Evolutionary conservation across 345 rosid species (phyloP), one percentile per base, ranked within the genome.

Genomic region (Hibiscus trionum): DNA sequence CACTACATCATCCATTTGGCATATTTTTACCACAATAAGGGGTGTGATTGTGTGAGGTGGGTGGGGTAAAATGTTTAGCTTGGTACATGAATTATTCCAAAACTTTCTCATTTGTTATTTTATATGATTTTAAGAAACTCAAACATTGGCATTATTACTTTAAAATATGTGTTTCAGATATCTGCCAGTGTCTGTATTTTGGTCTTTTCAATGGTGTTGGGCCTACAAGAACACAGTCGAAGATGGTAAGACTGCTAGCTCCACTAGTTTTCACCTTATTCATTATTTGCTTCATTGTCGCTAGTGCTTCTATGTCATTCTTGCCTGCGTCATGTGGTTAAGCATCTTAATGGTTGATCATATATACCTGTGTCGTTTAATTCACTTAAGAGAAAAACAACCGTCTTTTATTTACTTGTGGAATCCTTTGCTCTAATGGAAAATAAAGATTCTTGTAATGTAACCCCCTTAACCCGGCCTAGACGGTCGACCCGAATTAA

Each of bases 191-290:
- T 84, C 90, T 91, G 93, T 94, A 90, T 76, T 82, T 91, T 65
- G 97, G 97, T 72, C 89, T 91, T 78, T 94, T 94, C 75, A 94
- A 94, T 24, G 98, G 98, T 52, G 77, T 91, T 76, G 98, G 98
- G 62, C 84, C 87, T 79, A 80, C 85, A 42, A 91, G 93, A 79
- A 82, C 98, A 56, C 97, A 91, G 66, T 90, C 90, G 63, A 94
- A 91, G 82, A 46, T 10, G 12, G 42, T 37, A 37, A 37, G 42
- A 6, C 42, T 37, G 1, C 42, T 37, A 6, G 42, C 42, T 37
- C 42, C 42, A 37, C 42, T 37, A 37, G 1, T 37, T 37, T 37
- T 29, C 37, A 11, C 76, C 77, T 60, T 63, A 39, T n/a, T 44
- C 42, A 42, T 16, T 7, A 12, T 5, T 31, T 31, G 35, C 60